A percentile compares a stretch with the other conserved stretches of the same genome.
These are phyloP conservation scores for Sporothrix globosa DNA, from an alignment of 2,329 filamentous ascomycete genomes.

Conservation along the genomic window DNA sequence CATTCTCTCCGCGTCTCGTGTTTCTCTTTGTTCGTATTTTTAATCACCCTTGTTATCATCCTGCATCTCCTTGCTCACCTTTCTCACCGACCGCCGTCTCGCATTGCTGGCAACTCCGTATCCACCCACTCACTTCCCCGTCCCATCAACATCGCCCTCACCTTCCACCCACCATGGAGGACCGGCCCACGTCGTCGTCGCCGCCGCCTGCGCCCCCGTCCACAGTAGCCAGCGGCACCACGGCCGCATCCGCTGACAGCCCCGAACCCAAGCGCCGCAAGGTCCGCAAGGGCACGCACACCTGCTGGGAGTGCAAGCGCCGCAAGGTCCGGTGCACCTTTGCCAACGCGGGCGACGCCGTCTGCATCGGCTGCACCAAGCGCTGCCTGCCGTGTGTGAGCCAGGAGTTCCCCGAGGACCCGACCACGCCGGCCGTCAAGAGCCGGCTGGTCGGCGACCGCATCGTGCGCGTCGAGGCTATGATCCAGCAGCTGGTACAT, in stretches of 20 bases:
- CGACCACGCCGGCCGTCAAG: slow-evolving; percentile 29
- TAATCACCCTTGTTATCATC: no score
- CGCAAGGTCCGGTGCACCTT: slow-evolving; percentile 58
- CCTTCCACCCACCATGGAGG: not conserved
- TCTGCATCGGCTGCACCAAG: slow-evolving; percentile 52
- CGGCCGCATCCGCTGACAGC: not conserved
- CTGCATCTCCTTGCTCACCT: not conserved
- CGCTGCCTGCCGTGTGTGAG: slow-evolving; percentile 50
- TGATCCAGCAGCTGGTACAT: slow-evolving; percentile 32
- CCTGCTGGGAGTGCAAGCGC: slow-evolving; percentile 62
- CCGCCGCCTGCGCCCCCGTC: not conserved
- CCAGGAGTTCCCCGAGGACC: slow-evolving; percentile 51
- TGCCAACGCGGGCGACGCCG: slow-evolving; percentile 39
- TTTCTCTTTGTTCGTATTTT: no score
- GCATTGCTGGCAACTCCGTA: not conserved
- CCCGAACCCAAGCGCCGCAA: slow-evolving; percentile 31
- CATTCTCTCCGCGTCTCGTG: no score
- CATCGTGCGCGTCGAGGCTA: slow-evolving; percentile 33
- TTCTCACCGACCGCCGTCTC: not conserved
- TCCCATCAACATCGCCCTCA: not conserved
- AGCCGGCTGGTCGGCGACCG: slow-evolving; percentile 35
- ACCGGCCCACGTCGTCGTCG: not conserved
- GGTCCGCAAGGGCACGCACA: slow-evolving; percentile 47
- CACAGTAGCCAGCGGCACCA: not conserved
- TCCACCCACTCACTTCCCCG: not conserved